Base-by-base conservation (phyloP, 768 basidiomycete species). In the Calocybe gangraenosa region DNA sequence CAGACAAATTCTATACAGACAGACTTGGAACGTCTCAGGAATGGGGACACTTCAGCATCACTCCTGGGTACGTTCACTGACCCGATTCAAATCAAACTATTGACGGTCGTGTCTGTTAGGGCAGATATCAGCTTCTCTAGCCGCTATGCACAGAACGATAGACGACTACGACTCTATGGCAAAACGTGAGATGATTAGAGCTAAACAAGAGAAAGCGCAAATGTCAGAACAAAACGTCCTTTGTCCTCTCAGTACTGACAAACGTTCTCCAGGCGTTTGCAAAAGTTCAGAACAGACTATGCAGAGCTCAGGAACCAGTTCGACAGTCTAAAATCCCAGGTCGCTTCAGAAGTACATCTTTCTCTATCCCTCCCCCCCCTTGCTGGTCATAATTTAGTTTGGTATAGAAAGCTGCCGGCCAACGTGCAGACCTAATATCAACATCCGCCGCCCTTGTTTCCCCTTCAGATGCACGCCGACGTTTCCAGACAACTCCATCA, bases 161-260 rank as follows among this genome's bases (percentile, higher is more conserved):
- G 94, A 97, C 49, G 96, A 99, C 60, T 98, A 95, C 59, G 94
- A 97, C 57, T 86, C 88, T 7, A 93, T 98, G 89, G 92, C 90
- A 0, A 90, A 86, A 69, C 76, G 94, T 50, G 96, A 99, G 65
- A 92, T 96, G 59, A 93, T 98, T 42, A 92, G 89, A 55, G 83
- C 89, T 36, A 98, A 96, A 68, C 85, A 93, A 65, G 95, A 97
- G 69, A 98, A 98, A 68, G 96, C 94, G 0, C 77, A 87, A 60
- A 85, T 87, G 90, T 93, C 56, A 56, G 80, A 66, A 33, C 32
- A 11, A 37, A 47, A 15, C 37, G 19, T 34, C 30, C 17, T 46
- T 40, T 40, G 43, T 28, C 3, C 43, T 22, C n/a, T n/a, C 46
- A 30, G 20, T 46, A 14, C 36, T 19, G 10, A 42, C 2, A 35